Evolutionary conservation across 306 rosid genomes (phyloP), one percentile per base, ranked within the genome.

Genomic region (Clitoria ternatea): DNA sequence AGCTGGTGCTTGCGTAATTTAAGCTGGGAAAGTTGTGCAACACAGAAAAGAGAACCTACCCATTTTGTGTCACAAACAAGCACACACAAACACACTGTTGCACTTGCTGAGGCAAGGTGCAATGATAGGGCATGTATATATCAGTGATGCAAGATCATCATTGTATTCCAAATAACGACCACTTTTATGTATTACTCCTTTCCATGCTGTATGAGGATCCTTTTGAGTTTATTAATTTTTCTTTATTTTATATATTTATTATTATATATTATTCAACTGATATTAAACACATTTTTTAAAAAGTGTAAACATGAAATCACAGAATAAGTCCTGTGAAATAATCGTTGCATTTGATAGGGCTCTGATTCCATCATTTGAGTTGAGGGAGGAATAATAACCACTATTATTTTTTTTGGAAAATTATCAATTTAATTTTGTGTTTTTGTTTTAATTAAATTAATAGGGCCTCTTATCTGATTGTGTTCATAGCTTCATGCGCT

Each of bases 161-260:
- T 27, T 27, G 19, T 13, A 12, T 61, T 54, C 37, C 39, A 57
- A 52, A 37, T 64, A 54, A 64, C 19, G 1, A 65, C 20, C 57
- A 18, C 59, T 55, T 14, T 55, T 23, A 74, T 55, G 36, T 73
- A 52, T 48, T 23, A 35, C 39, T 20, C n/a, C 54, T 70, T 73
- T 73, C 47, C 52, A n/a, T n/a, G n/a, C 66, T 74, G 43, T 53
- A 42, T 14, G 22, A 56, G 63, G 82, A 74, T 63, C 83, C 78
- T 45, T 61, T 66, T 73, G n/a, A n/a, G n/a, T n/a, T n/a, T n/a
- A n/a, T n/a, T n/a, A n/a, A n/a, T n/a, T n/a, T n/a, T n/a, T n/a
- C n/a, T n/a, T n/a, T n/a, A n/a, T n/a, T n/a, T n/a, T n/a, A n/a
- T n/a, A n/a, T n/a, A n/a, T n/a, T n/a, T n/a, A n/a, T n/a, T n/a